Percentiles rank a stretch among this genome's conserved stretches.
Evolutionary conservation across 2,329 filamentous ascomycete species (phyloP).

Genomic region (Cercospora beticola): DNA sequence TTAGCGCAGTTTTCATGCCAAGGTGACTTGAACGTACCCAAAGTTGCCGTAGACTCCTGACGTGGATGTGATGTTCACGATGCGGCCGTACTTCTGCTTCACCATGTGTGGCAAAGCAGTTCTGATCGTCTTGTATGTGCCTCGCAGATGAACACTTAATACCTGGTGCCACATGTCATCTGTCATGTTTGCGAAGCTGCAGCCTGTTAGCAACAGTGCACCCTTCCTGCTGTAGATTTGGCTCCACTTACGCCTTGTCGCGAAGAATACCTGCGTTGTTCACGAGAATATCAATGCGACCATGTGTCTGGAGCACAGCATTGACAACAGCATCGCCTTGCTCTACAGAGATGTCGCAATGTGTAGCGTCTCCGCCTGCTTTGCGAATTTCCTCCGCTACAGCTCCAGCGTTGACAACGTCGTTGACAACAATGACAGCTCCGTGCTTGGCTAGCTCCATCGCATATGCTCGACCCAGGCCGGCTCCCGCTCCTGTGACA

Average conservation of each 20-base stretch:
- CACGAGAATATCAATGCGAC: slow-evolving; percentile 82
- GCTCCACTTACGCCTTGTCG: slow-evolving; percentile 69
- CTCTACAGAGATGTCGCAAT: slow-evolving; percentile 87
- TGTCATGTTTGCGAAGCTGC: slow-evolving; percentile 82
- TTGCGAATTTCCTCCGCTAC: slow-evolving; percentile 90
- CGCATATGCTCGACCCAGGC: slow-evolving; percentile 86
- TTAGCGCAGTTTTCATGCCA: slow-evolving; percentile 91
- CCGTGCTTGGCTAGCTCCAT: slow-evolving; percentile 81
- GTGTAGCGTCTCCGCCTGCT: slow-evolving; percentile 80
- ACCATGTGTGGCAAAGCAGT: slow-evolving; percentile 95
- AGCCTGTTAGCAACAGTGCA: neutral
- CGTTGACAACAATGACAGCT: slow-evolving; percentile 86
- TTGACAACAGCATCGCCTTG: slow-evolving; percentile 88
- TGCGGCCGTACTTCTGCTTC: slow-evolving; percentile 95
- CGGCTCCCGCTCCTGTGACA: slow-evolving; percentile 81
- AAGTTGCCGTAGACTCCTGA: slow-evolving; percentile 98
- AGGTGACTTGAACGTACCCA: slow-evolving; percentile 81
- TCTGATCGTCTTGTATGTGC: slow-evolving; percentile 94
- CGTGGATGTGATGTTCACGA: slow-evolving; percentile 93
- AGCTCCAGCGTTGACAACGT: slow-evolving; percentile 81
- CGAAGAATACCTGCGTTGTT: slow-evolving; percentile 87
- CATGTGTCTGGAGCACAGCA: slow-evolving; percentile 85
- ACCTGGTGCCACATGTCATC: slow-evolving; percentile 89
- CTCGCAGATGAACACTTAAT: slow-evolving; percentile 83
- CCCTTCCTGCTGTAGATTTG: neutral